A percentile compares a stretch with the other conserved stretches of the same genome.
phyloP scores from a whole-genome alignment of 2,329 filamentous ascomycete genomes.

The Teratosphaeria destructans region DNA sequence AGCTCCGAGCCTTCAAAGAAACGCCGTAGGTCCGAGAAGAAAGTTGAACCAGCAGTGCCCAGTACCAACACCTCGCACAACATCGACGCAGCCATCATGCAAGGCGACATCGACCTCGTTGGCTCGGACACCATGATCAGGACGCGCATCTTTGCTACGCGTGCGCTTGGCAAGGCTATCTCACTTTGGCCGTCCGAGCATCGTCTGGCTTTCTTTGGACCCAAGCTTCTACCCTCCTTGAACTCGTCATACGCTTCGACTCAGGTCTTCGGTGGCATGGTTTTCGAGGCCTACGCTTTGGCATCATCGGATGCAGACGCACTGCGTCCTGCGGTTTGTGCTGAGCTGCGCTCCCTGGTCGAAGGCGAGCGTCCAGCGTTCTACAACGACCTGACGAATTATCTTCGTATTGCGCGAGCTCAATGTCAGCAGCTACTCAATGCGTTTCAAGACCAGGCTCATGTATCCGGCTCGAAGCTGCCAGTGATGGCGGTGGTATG shows the following conservation, averaged over 20 bases:
- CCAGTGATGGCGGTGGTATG: conserved; percentile 81
- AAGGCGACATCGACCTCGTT: conserved; percentile 90
- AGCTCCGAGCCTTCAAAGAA: conserved; percentile 57
- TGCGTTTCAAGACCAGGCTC: conserved; percentile 83
- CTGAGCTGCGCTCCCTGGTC: conserved; percentile 61
- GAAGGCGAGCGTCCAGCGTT: conserved; percentile 70
- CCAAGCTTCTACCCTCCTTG: conserved; percentile 55
- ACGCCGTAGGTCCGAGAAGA: conserved; percentile 75
- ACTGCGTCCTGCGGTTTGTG: conserved; percentile 50
- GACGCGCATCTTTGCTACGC: conserved; percentile 77
- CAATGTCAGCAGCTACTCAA: conserved; percentile 86
- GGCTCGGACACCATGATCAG: conserved; percentile 80
- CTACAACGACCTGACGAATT: conserved; percentile 85
- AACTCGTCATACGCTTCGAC: conserved; percentile 70
- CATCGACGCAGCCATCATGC: conserved; percentile 95
- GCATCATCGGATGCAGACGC: conserved; percentile 32
- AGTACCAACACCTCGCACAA: conserved; percentile 60
- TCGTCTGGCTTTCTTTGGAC: conserved; percentile 53
- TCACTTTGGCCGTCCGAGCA: conserved; percentile 56
- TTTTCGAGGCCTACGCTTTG: conserved; percentile 81
- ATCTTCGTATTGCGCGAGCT: conserved; percentile 76
- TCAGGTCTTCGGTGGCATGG: conserved; percentile 70
- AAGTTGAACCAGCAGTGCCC: conserved; percentile 49
- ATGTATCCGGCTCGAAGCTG: conserved; percentile 63
- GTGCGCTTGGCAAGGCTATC: conserved; percentile 77